Evolutionary conservation across 148 eudicot genomes (phyloP).

Genomic region (Chenopodium berlandieri): DNA sequence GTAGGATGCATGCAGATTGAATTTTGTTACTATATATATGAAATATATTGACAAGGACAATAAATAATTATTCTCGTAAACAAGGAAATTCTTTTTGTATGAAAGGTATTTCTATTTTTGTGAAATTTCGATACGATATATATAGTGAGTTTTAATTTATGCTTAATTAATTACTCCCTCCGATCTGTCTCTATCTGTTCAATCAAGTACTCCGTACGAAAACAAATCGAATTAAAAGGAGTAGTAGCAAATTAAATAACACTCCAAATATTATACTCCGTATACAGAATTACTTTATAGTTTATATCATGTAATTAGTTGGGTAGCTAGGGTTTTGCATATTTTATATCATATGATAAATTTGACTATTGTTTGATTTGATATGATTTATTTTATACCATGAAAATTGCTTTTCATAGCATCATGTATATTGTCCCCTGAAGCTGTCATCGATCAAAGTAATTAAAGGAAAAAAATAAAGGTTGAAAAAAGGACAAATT

Average conservation of each 20-base stretch:
- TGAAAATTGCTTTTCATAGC: background rate
- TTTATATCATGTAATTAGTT: background rate
- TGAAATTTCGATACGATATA: constrained; percentile 16
- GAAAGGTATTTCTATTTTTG: constrained; percentile 8
- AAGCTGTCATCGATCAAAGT: background rate
- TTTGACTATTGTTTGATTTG: background rate
- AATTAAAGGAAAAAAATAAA: background rate
- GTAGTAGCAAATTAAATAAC: too few relatives aligned
- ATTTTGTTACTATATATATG: constrained; percentile 4
- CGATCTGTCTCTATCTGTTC: too few relatives aligned
- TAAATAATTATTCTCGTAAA: constrained; percentile 17
- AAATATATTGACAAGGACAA: constrained; percentile 17
- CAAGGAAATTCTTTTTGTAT: constrained; percentile 14
- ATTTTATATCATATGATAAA: background rate
- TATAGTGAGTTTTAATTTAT: too few relatives aligned
- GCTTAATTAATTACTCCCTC: too few relatives aligned
- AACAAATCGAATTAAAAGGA: too few relatives aligned
- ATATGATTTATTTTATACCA: background rate
- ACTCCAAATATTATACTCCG: too few relatives aligned
- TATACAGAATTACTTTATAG: too few relatives aligned
- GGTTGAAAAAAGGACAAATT: background rate
- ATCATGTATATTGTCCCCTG: background rate
- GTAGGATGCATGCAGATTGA: constrained; percentile 17
- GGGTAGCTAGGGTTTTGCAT: constrained; percentile 4
- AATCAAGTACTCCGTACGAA: too few relatives aligned